Evolutionary conservation across 2,329 filamentous ascomycete genomes (phyloP), one percentile per base, ranked within the genome.

Genomic region (Ceratocystis papillata): DNA sequence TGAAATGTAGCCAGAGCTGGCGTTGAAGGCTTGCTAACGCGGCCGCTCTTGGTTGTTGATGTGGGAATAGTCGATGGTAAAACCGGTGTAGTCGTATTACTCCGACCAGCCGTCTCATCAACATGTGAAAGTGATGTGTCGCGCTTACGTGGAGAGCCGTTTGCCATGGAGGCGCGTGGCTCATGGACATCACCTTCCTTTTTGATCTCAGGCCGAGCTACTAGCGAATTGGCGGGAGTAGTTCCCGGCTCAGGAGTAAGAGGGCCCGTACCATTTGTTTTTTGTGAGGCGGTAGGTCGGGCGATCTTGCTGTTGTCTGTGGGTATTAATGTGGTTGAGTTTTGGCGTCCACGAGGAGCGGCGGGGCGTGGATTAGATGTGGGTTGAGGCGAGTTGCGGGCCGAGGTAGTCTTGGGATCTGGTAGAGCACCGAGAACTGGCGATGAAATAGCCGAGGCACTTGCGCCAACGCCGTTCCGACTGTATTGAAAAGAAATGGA

Each of bases 271-370:
- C 81, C 82, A 71, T 84, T 88, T 17, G 80, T 76, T 69, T 85
- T 87, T 70, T 79, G 86, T 2, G 86, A 83, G 10, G 83, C 82
- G 1, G 86, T 84, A 4, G 81, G 75, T 1, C 85, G 83, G 45
- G 83, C 79, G 68, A 79, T 76, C 65, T 80, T 79, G 65, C 76
- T 72, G 69, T 79, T 80, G 68, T 89, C 85, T 5, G 37, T 33
- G 15, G 41, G 77, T 63, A 75, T 77, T n/a, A 82, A 81, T 67
- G 84, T 82, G 65, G 83, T 81, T 17, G 88, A 89, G 72, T 88
- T 92, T 73, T 91, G 89, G 72, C 90, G 85, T 46, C 85, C 84
- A 70, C 90, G 84, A 5, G 87, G 85, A 4, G 87, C 86, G 63
- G 83, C 80, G 12, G 89, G 86, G 55, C 87, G 83, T 67, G 83